Percentiles rank a stretch among this genome's conserved stretches.
phyloP scores from a whole-genome alignment of 352 stramenopile genomes.

The Globisporangium sylvaticum region DNA sequence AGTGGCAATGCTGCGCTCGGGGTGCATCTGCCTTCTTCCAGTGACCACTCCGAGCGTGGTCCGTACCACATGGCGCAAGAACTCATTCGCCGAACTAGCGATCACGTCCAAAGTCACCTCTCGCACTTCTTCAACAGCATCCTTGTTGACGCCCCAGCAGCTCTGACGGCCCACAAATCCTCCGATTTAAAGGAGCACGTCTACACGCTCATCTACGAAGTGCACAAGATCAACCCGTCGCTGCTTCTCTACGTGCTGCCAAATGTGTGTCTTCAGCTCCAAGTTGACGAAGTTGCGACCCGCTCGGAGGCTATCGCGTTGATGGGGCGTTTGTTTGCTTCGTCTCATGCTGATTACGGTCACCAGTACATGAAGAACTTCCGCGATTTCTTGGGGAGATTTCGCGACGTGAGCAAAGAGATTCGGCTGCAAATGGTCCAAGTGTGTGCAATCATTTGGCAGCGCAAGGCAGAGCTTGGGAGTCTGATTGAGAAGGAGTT shows the following conservation, averaged over 20 bases:
- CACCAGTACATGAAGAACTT: constrained; percentile 83
- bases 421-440: constrained; percentile 85
- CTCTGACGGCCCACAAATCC: constrained; percentile 23
- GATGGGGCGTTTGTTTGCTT: constrained; percentile 80
- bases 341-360: constrained; percentile 63
- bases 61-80: constrained; percentile 63
- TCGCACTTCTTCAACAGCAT: constrained; percentile 83
- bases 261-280: constrained; percentile 83
- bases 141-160: constrained; percentile 46
- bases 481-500: constrained; percentile 70
- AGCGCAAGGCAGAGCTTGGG: constrained; percentile 59
- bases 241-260: constrained; percentile 78
- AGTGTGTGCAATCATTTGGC: constrained; percentile 65
- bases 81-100: constrained; percentile 68
- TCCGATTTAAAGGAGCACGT: constrained; percentile 78
- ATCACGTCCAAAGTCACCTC: constrained; percentile 60
- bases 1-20: neutral
- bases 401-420: constrained; percentile 83
- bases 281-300: constrained; percentile 84
- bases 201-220: constrained; percentile 78
- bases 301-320: constrained; percentile 70
- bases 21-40: neutral
- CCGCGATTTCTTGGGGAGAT: constrained; percentile 81
- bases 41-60: constrained; percentile 18
- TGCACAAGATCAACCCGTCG: constrained; percentile 78